phyloP scores from a whole-genome alignment of 768 basidiomycete species.

The Pholiota conissans region DNA sequence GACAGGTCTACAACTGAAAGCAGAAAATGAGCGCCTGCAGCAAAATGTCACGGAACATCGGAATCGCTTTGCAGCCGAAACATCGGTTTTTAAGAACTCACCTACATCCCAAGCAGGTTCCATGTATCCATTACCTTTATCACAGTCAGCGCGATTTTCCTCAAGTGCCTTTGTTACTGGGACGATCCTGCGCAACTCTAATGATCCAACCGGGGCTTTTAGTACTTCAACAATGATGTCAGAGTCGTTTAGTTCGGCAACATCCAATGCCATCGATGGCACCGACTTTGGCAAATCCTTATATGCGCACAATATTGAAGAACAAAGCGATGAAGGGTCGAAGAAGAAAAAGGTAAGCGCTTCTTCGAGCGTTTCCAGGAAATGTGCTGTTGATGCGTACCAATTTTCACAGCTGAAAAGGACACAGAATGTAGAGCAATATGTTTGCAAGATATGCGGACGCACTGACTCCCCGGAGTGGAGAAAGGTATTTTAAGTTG shows the following conservation, averaged over 20 bases:
- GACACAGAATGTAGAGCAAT: conserved; percentile 54
- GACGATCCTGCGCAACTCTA: neutral
- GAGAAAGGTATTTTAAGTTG: conserved; percentile 63
- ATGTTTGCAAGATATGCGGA: conserved; percentile 92
- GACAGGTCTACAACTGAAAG: conserved; percentile 79
- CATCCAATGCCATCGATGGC: neutral
- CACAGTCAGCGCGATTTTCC: conserved; percentile 15
- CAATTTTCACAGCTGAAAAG: conserved; percentile 42
- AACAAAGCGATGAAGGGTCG: conserved; percentile 47
- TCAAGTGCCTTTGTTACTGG: neutral
- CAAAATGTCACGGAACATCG: conserved; percentile 51
- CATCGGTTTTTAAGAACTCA: conserved; percentile 21
- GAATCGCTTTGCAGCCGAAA: conserved; percentile 27
- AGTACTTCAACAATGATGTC: neutral
- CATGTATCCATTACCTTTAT: conserved; percentile 37
- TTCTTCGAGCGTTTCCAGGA: neutral
- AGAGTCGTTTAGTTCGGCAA: neutral
- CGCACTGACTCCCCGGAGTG: conserved; percentile 97
- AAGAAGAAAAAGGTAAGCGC: conserved; percentile 64
- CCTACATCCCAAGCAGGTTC: conserved; percentile 23
- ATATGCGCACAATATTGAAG: conserved; percentile 31
- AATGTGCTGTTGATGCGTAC: neutral
- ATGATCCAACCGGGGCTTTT: neutral
- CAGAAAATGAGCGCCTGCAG: conserved; percentile 82
- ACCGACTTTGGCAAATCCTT: conserved; percentile 10